phyloP scores from a whole-genome alignment of 106 monocot genomes.

The Dioscorea alata region DNA sequence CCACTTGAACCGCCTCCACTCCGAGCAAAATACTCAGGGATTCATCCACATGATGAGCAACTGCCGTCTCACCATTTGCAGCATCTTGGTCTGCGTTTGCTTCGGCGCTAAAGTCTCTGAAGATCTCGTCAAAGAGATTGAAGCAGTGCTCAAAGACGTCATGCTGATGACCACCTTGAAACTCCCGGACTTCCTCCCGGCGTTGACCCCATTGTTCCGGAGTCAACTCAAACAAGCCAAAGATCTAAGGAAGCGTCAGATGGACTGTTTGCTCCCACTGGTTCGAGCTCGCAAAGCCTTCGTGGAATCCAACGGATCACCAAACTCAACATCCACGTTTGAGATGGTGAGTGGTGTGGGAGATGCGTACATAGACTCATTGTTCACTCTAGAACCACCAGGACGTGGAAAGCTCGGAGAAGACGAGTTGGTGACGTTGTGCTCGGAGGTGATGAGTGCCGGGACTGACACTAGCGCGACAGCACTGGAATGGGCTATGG shows the following conservation, averaged over 20 bases:
- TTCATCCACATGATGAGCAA: slow-evolving; percentile 42
- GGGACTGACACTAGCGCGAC: slow-evolving; percentile 99
- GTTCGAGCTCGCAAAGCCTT: slow-evolving; percentile 49
- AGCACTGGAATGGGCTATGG: slow-evolving; percentile 71
- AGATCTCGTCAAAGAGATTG: slow-evolving; percentile 41
- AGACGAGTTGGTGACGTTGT: slow-evolving; percentile 78
- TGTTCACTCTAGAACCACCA: slow-evolving; percentile 44
- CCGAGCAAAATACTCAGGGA: slow-evolving; percentile 15
- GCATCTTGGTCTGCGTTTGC: slow-evolving; percentile 81
- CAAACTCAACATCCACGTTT: background rate
- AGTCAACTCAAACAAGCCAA: slow-evolving; percentile 41
- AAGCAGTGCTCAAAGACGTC: slow-evolving; percentile 66
- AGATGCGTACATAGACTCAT: slow-evolving; percentile 85
- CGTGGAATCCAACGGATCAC: slow-evolving; percentile 22
- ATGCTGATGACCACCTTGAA: slow-evolving; percentile 72
- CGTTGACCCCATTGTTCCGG: slow-evolving; percentile 55
- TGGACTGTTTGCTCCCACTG: slow-evolving; percentile 56
- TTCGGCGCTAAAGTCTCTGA: slow-evolving; percentile 68
- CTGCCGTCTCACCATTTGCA: slow-evolving; percentile 73
- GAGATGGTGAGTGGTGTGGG: slow-evolving; percentile 71
- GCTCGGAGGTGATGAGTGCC: slow-evolving; percentile 97
- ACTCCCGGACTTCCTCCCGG: slow-evolving; percentile 75
- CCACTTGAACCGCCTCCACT: slow-evolving; percentile 47
- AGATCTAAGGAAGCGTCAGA: slow-evolving; percentile 45
- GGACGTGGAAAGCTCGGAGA: slow-evolving; percentile 55